Conservation (phyloP, 2,329 filamentous ascomycete species). For the Nothophoma quercina region DNA sequence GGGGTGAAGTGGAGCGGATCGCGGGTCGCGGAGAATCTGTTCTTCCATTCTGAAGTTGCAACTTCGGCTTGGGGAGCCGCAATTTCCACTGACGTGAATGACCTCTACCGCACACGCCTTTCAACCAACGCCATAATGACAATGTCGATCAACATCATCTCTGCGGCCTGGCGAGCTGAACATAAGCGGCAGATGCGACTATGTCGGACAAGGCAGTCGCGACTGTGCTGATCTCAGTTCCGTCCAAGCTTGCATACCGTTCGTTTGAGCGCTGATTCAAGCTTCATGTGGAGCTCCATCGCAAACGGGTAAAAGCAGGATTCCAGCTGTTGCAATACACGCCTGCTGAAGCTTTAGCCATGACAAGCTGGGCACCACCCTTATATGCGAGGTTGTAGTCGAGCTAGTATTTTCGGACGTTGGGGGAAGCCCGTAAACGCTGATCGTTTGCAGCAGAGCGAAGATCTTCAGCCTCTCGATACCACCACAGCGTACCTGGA, state of each 20-base stretch:
- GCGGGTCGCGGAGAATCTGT: constrained; percentile 1
- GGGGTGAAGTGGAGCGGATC: background rate
- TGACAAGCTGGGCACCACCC: constrained; percentile 1
- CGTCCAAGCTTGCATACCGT: constrained; percentile 7
- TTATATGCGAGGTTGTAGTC: constrained; percentile 10
- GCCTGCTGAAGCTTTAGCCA: background rate
- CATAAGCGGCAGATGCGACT: background rate
- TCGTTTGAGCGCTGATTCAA: constrained; percentile 21
- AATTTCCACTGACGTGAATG: constrained; percentile 14
- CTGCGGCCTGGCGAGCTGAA: constrained; percentile 7
- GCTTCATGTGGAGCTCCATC: constrained; percentile 15
- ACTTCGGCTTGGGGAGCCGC: constrained; percentile 15
- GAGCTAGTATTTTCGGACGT: constrained; percentile 28
- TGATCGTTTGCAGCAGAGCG: constrained; percentile 23
- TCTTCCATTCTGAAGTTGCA: constrained; percentile 1
- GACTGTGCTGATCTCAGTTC: background rate
- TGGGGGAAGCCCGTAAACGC: constrained; percentile 31
- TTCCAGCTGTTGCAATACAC: constrained; percentile 7
- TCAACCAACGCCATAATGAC: constrained; percentile 11
- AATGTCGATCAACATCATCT: constrained; percentile 12
- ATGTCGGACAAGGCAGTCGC: background rate
- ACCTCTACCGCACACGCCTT: constrained; percentile 7
- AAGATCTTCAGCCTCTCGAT: constrained; percentile 26
- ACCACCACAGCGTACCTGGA: background rate
- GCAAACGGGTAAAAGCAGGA: constrained; percentile 16